phyloP scores from a whole-genome alignment of 2,329 filamentous ascomycete species.

The Penicillium crustosum region DNA sequence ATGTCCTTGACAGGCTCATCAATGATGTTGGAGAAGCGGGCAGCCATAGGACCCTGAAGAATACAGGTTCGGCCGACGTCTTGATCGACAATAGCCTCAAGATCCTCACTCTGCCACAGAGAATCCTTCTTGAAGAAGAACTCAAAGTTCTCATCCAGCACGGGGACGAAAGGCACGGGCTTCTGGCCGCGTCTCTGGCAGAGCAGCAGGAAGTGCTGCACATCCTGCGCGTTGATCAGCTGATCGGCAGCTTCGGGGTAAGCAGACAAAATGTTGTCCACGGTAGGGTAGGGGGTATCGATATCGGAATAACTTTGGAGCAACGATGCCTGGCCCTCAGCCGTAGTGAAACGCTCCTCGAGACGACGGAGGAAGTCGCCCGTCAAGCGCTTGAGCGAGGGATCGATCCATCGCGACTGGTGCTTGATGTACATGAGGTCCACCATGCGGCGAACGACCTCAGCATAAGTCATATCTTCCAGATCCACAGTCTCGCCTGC shows the following conservation, averaged over 20 bases:
- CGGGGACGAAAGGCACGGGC: constrained; percentile 91
- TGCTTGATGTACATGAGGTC: constrained; percentile 91
- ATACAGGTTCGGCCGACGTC: constrained; percentile 97
- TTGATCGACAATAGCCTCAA: constrained; percentile 92
- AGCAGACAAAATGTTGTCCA: constrained; percentile 74
- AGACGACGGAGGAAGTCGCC: constrained; percentile 96
- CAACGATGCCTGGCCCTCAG: constrained; percentile 69
- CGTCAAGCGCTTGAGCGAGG: constrained; percentile 76
- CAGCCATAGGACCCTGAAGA: constrained; percentile 89
- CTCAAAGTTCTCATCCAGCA: constrained; percentile 96
- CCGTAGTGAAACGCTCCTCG: constrained; percentile 89
- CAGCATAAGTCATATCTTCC: constrained; percentile 93
- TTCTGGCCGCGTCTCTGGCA: constrained; percentile 93
- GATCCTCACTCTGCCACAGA: constrained; percentile 96
- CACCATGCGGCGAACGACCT: constrained; percentile 82
- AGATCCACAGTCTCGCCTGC: constrained; percentile 78
- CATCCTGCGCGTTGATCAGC: constrained; percentile 96
- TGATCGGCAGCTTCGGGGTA: constrained; percentile 87
- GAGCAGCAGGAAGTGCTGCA: constrained; percentile 91
- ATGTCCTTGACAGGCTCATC: constrained; percentile 97
- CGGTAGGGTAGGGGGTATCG: constrained; percentile 72
- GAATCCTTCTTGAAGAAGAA: constrained; percentile 99
- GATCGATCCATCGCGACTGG: constrained; percentile 87
- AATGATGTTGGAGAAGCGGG: constrained; percentile 81
- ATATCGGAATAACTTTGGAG: constrained; percentile 90